phyloP scores from a whole-genome alignment of 2,329 filamentous ascomycete species.

The Calonectria hawksworthii region DNA sequence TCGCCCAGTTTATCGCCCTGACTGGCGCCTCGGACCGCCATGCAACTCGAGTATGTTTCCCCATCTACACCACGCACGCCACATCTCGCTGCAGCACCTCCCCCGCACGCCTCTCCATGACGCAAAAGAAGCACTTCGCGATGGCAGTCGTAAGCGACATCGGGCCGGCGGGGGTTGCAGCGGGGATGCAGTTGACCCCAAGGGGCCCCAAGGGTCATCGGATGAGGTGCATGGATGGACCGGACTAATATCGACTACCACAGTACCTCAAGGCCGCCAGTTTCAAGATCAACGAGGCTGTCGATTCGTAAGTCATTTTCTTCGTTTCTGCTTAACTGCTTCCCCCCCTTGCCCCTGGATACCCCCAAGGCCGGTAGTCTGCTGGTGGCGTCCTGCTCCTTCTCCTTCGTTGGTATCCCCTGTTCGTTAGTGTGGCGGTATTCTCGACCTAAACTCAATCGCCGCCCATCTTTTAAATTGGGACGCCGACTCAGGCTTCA shows the following conservation, averaged over 20 bases:
- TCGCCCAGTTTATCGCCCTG: conserved; percentile 58
- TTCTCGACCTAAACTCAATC: conserved; percentile 16
- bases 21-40: conserved; percentile 61
- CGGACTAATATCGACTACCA: conserved; percentile 42
- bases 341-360: conserved; percentile 18
- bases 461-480: conserved; percentile 4
- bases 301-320: conserved; percentile 68
- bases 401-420: neutral
- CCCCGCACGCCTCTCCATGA: conserved; percentile 23
- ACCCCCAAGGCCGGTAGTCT: neutral
- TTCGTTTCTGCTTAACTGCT: conserved; percentile 29
- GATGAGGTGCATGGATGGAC: conserved; percentile 26
- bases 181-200: conserved; percentile 36
- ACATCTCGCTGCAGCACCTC: conserved; percentile 13
- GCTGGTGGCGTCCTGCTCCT: neutral
- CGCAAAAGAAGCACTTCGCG: conserved; percentile 24
- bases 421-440: conserved; percentile 13
- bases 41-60: conserved; percentile 59
- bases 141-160: conserved; percentile 24
- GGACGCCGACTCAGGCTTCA: conserved; percentile 1
- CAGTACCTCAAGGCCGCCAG: conserved; percentile 64
- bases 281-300: conserved; percentile 67
- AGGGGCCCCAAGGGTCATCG: conserved; percentile 21
- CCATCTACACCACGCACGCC: conserved; percentile 7
- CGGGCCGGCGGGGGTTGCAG: conserved; percentile 35